These are phyloP conservation scores for Alternaria sp. DNA, from an alignment of 2,329 filamentous ascomycete species.

Conservation along the genomic window DNA sequence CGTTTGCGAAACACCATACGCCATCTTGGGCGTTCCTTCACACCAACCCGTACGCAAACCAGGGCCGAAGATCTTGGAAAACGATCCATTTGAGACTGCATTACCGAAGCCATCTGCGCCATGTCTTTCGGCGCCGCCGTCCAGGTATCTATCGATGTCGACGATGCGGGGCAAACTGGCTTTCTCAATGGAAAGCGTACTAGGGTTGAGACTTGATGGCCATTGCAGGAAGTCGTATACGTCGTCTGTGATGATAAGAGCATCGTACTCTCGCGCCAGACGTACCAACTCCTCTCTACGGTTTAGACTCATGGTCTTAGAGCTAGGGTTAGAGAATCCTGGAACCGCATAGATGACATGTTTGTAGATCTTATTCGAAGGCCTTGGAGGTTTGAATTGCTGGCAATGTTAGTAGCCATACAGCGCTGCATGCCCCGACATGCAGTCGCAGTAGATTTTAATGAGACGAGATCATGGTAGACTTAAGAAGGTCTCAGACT, in stretches of 20 bases:
- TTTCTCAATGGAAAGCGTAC: slow-evolving; percentile 41
- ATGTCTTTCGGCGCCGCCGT: slow-evolving; percentile 58
- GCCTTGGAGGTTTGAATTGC: slow-evolving; percentile 64
- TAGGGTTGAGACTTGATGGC: slow-evolving; percentile 54
- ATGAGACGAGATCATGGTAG: not conserved
- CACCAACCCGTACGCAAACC: slow-evolving; percentile 89
- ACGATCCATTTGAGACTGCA: slow-evolving; percentile 83
- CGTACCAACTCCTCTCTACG: slow-evolving; percentile 72
- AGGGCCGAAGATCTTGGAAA: slow-evolving; percentile 85
- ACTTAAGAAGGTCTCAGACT: not conserved
- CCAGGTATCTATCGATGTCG: slow-evolving; percentile 76
- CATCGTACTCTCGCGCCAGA: slow-evolving; percentile 80
- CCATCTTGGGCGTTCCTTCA: slow-evolving; percentile 71
- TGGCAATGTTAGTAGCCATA: slow-evolving; percentile 32
- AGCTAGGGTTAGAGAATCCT: slow-evolving; percentile 87
- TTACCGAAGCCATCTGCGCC: slow-evolving; percentile 74
- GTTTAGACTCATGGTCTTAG: slow-evolving; percentile 76
- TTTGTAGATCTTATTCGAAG: slow-evolving; percentile 78
- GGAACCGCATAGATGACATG: slow-evolving; percentile 90
- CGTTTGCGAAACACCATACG: slow-evolving; percentile 65
- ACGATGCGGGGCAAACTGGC: slow-evolving; percentile 72
- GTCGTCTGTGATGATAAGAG: slow-evolving; percentile 86
- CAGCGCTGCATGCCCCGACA: fast-evolving
- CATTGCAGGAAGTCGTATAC: slow-evolving; percentile 94
- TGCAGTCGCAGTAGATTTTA: not conserved